Evolutionary conservation across 106 monocot genomes (phyloP).

Genomic region (Platanthera zijinensis): DNA sequence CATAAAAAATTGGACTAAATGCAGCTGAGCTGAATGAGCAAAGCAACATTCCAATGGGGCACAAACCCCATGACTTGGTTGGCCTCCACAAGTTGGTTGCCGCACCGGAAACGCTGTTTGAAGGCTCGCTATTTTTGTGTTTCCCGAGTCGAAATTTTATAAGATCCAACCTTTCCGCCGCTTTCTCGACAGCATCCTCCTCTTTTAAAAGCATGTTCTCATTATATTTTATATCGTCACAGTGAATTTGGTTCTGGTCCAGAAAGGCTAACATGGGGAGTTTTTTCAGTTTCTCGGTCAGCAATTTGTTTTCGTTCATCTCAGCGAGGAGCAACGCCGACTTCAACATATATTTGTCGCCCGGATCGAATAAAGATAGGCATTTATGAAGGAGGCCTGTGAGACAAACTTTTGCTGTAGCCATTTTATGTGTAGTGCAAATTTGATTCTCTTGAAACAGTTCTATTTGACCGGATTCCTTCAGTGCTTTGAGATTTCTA

Average conservation of each 20-base stretch:
- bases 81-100: constrained; percentile 38
- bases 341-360: constrained; percentile 44
- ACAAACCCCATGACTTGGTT: constrained; percentile 61
- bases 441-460: constrained; percentile 19
- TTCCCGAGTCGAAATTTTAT: constrained; percentile 24
- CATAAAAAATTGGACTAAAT: constrained; percentile 48
- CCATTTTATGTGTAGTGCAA: constrained; percentile 16
- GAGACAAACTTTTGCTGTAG: constrained; percentile 35
- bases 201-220: constrained; percentile 22
- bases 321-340: constrained; percentile 45
- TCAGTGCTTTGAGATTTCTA: constrained; percentile 39
- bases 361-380: constrained; percentile 36
- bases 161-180: constrained; percentile 31
- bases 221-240: neutral
- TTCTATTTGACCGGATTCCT: constrained; percentile 34
- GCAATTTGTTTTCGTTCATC: constrained; percentile 25
- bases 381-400: constrained; percentile 51
- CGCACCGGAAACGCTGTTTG: neutral
- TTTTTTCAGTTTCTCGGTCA: constrained; percentile 46
- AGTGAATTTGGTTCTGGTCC: constrained; percentile 6
- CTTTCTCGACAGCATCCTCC: constrained; percentile 40
- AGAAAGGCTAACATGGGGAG: constrained; percentile 21
- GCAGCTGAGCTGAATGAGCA: constrained; percentile 56
- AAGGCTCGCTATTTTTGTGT: neutral
- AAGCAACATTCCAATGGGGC: constrained; percentile 80